Base-by-base conservation (phyloP, 108 stramenopile genomes). In the Cyclotella sp. region DNA sequence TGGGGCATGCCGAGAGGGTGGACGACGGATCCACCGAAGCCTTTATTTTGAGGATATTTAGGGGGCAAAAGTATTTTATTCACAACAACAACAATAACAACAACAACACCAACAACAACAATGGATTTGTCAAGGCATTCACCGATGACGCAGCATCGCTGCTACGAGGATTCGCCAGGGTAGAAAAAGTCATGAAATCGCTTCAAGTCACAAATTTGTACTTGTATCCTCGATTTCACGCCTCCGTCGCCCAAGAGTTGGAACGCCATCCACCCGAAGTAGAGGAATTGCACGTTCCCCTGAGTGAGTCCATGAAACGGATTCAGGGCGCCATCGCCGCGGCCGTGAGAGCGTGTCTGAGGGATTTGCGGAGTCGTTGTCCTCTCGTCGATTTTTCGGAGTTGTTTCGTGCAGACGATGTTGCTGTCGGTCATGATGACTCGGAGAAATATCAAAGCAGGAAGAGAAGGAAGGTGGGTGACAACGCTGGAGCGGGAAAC, bases 171-270 rank as follows among this genome's bases (percentile, higher is more conserved):
- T 99, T 98, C 84, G 93, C 90, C 66, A 91, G 90, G 62, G 84
- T 97, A 21, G 95, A 97, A 74, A 93, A 95, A 70, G 83, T 94
- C 46, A 76, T 97, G 70, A 91, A 91, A 77, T 82, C 87, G 6
- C 76, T 97, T 0, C 89, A 91, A 64, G 94, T 97, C 9, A 84
- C 88, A 0, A 88, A 89, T 10, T 74, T 99, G 15, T 96, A 92
- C 64, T 84, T 98, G 49, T 99, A 97, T 90, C 99, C 99, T 41
- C 81, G 98, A 29, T 98, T 98, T 67, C 98, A 97, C 70, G 84
- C 86, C 3, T 52, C 77, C 18, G 91, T 98, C 53, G 84, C 87
- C 45, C 74, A 88, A 27, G 91, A 90, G 55, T 69, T 99, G 70
- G 95, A 97, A 68, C 57, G 74, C 13, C 24, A 65, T 51, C 87